phyloP scores from a whole-genome alignment of 257 asterid species.

The Gardenia jasminoides region DNA sequence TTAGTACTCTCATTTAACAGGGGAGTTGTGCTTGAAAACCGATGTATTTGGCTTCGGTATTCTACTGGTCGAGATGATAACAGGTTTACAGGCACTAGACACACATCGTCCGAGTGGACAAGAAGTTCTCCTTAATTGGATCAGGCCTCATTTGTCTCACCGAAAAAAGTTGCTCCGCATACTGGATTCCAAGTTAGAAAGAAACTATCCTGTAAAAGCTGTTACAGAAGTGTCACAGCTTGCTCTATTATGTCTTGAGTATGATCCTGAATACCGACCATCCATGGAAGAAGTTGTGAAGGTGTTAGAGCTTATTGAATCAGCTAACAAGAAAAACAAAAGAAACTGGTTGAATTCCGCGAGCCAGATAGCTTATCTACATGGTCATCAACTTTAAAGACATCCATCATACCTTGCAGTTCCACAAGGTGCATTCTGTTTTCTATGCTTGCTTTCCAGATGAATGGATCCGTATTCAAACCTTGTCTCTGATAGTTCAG shows the following conservation, averaged over 20 bases:
- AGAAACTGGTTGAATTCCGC: conserved; percentile 33
- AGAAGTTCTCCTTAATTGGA: too few relatives aligned
- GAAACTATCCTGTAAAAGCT: conserved; percentile 56
- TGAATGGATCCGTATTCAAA: too few relatives aligned
- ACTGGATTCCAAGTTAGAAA: conserved; percentile 61
- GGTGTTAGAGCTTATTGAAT: conserved; percentile 34
- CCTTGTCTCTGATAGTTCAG: too few relatives aligned
- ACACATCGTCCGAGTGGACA: too few relatives aligned
- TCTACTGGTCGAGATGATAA: conserved; percentile 62
- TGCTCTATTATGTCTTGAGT: conserved; percentile 53
- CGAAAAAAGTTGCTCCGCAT: conserved; percentile 46
- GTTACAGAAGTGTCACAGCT: conserved; percentile 53
- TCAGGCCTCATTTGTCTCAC: conserved; percentile 57
- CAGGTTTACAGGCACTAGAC: too few relatives aligned
- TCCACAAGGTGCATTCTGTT: too few relatives aligned
- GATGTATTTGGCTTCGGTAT: conserved; percentile 79
- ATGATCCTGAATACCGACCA: conserved; percentile 55
- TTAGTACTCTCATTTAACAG: conserved; percentile 24
- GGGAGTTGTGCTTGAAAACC: conserved; percentile 63
- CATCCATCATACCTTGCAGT: too few relatives aligned
- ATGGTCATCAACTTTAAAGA: too few relatives aligned
- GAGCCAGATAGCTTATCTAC: conserved; percentile 25
- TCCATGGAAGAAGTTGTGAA: conserved; percentile 63
- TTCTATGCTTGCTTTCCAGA: too few relatives aligned
- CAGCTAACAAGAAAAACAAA: too few relatives aligned